Percentiles rank a stretch among this genome's conserved stretches.
Evolutionary conservation across 108 stramenopile genomes (phyloP).

Genomic region (Nitzschia sp.): DNA sequence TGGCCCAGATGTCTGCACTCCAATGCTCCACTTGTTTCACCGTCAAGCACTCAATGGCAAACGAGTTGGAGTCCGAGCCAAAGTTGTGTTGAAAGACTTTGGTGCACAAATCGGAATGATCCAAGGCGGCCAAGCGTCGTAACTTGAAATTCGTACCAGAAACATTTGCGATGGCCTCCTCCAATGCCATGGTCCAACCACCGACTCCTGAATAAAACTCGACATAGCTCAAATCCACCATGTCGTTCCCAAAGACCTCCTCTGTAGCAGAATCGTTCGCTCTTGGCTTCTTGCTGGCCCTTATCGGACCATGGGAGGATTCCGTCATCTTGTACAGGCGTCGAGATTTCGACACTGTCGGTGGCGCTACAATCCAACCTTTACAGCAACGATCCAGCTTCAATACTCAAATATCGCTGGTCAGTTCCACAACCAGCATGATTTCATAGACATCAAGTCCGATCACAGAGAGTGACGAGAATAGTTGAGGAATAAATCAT

Average conservation of each 20-base stretch:
- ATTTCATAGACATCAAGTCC: too few species aligned
- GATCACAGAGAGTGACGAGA: too few species aligned
- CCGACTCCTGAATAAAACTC: conserved; percentile 95
- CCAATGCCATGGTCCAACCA: conserved; percentile 83
- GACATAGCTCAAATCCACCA: conserved; percentile 41
- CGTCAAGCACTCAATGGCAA: conserved; percentile 63
- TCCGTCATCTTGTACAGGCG: neutral
- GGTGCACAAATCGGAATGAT: conserved; percentile 78
- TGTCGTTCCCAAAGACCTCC: neutral
- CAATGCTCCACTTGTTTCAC: conserved; percentile 45
- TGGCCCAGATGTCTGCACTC: conserved; percentile 73
- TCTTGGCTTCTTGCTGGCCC: neutral
- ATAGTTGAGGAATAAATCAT: too few species aligned
- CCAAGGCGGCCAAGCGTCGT: conserved; percentile 63
- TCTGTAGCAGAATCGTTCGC: neutral
- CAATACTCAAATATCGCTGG: too few species aligned
- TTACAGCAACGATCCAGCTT: too few species aligned
- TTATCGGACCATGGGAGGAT: too few species aligned
- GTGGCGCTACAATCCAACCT: neutral
- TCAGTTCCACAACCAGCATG: too few species aligned
- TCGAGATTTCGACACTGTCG: neutral
- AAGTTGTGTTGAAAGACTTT: conserved; percentile 72
- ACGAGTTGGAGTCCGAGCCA: conserved; percentile 16
- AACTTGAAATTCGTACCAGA: conserved; percentile 8
- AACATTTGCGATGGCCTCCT: conserved; percentile 40